Conservation (phyloP, 139 green algal genomes). For the Volvox africanus region DNA sequence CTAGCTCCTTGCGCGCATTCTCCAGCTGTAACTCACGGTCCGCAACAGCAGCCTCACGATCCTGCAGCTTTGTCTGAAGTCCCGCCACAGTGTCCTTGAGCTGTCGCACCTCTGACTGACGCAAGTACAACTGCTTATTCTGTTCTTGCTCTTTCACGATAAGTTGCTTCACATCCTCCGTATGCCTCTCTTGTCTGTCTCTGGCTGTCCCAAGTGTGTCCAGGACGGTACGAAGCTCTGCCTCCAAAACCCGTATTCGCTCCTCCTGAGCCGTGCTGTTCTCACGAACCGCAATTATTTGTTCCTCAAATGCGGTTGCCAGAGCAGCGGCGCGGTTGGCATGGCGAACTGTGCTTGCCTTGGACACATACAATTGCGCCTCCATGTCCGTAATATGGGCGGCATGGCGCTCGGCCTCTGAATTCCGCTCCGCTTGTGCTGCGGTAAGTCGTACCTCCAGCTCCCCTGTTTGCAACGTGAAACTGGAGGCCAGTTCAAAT, state of each 20-base stretch:
- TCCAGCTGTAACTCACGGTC: background rate
- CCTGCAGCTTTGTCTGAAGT: background rate
- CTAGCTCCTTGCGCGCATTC: background rate
- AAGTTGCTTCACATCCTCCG: background rate
- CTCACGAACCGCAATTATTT: background rate
- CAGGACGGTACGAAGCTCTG: background rate
- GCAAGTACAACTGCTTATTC: slow-evolving; percentile 6
- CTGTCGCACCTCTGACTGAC: background rate
- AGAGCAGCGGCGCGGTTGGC: background rate
- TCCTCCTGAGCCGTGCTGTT: background rate
- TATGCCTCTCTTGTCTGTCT: background rate
- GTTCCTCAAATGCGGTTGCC: background rate
- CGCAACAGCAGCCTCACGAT: background rate
- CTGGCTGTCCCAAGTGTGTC: background rate
- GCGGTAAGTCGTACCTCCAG: background rate
- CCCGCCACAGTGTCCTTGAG: background rate
- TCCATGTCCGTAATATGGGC: background rate
- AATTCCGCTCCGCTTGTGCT: background rate
- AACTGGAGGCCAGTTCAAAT: background rate
- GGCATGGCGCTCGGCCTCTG: background rate
- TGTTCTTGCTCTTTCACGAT: background rate
- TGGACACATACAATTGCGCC: background rate
- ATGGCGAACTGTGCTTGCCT: background rate
- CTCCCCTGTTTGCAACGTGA: background rate
- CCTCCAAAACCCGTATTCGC: background rate